Conservation (phyloP, 805 yeast genomes). For the Ogataea paradorogensis region DNA sequence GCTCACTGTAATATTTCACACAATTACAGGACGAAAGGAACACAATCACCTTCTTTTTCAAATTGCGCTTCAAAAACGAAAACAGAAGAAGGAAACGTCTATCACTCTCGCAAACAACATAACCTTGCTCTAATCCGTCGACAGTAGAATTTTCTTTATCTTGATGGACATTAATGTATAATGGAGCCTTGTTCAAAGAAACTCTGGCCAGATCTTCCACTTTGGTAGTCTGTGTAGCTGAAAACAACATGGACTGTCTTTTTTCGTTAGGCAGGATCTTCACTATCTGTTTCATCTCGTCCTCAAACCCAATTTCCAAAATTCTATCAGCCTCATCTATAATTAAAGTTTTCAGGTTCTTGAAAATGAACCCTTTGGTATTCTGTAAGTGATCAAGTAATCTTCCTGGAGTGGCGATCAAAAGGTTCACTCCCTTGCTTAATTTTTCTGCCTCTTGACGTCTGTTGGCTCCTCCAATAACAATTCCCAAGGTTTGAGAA, state of each 20-base stretch:
- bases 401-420: slow-evolving; percentile 98
- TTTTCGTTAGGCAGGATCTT: slow-evolving; percentile 88
- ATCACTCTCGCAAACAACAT: slow-evolving; percentile 96
- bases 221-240: slow-evolving; percentile 99
- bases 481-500: slow-evolving; percentile 93
- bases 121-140: slow-evolving; percentile 97
- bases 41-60: slow-evolving; percentile 89
- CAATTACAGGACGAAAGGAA: slow-evolving; percentile 95
- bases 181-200: slow-evolving; percentile 89
- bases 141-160: slow-evolving; percentile 86
- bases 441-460: slow-evolving; percentile 96
- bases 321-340: slow-evolving; percentile 99
- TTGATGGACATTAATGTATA: slow-evolving; percentile 88
- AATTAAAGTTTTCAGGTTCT: slow-evolving; percentile 87
- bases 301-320: slow-evolving; percentile 96
- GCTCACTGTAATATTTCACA: slow-evolving; percentile 93
- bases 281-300: slow-evolving; percentile 96
- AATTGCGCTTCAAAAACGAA: slow-evolving; percentile 89
- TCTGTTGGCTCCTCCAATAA: slow-evolving; percentile 97
- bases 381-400: slow-evolving; percentile 94
- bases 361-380: slow-evolving; percentile 89
- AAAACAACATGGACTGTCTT: slow-evolving; percentile 94
- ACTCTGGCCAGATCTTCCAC: slow-evolving; percentile 98
- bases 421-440: slow-evolving; percentile 86
- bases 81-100: slow-evolving; percentile 86